phyloP scores from a whole-genome alignment of 2,329 filamentous ascomycete species.

The Claviceps digitariae region DNA sequence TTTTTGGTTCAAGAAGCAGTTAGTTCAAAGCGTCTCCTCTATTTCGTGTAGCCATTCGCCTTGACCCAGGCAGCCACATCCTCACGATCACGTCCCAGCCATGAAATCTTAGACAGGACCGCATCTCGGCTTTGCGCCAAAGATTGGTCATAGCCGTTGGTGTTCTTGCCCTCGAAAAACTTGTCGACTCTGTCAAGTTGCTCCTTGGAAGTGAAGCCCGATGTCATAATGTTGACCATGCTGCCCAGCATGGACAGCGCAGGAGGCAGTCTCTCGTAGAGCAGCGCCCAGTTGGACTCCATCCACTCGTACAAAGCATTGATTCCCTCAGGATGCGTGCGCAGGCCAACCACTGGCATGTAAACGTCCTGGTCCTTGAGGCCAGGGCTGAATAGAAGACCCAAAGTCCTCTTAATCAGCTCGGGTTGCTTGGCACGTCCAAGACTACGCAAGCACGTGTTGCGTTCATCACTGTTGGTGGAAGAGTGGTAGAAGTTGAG shows the following conservation, averaged over 20 bases:
- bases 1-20: too few relatives aligned
- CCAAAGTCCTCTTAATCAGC: constrained; percentile 70
- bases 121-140: constrained; percentile 82
- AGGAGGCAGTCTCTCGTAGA: constrained; percentile 73
- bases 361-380: constrained; percentile 94
- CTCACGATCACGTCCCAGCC: constrained; percentile 13
- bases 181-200: constrained; percentile 63
- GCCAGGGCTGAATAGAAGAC: constrained; percentile 60
- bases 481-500: constrained; percentile 63
- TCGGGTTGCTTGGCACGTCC: constrained; percentile 66
- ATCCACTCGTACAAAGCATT: constrained; percentile 72
- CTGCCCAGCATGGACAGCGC: constrained; percentile 72
- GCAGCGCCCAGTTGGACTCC: constrained; percentile 74
- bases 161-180: constrained; percentile 75
- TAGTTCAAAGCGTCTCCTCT: not conserved
- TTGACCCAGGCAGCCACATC: constrained; percentile 14
- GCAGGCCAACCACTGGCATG: constrained; percentile 68
- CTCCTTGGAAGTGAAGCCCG: constrained; percentile 62
- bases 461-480: constrained; percentile 66
- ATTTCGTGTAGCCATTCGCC: constrained; percentile 10
- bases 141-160: constrained; percentile 72
- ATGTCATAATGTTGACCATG: constrained; percentile 71
- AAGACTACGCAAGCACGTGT: constrained; percentile 73
- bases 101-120: constrained; percentile 57
- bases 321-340: constrained; percentile 65